Conservation (phyloP, 805 yeast species). For the Lipomyces kockii region DNA sequence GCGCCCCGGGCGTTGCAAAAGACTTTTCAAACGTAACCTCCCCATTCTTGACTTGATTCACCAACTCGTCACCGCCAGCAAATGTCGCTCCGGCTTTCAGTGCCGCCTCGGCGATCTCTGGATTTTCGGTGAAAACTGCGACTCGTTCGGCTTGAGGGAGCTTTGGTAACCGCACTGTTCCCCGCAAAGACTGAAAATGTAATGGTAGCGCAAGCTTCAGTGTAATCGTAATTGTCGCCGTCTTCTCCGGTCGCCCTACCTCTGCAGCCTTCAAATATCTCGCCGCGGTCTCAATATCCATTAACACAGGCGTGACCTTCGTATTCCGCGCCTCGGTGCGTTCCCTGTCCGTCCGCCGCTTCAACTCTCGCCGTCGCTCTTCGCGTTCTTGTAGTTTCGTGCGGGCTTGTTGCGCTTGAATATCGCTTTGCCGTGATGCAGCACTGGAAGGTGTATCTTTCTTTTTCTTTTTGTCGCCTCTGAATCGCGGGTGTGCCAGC, state of each 20-base stretch:
- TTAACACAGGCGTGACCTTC: conserved; percentile 62
- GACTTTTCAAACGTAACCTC: conserved; percentile 69
- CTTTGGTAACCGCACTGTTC: conserved; percentile 72
- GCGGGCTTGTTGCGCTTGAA: conserved; percentile 5
- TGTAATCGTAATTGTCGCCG: conserved; percentile 70
- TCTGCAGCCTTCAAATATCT: conserved; percentile 85
- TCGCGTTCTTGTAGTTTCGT: conserved; percentile 36
- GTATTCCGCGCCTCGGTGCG: conserved; percentile 50
- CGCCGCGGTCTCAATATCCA: conserved; percentile 65
- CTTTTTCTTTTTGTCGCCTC: conserved; percentile 5
- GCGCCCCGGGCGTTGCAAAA: conserved; percentile 84
- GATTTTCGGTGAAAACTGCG: conserved; percentile 68
- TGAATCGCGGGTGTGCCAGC: conserved; percentile 1
- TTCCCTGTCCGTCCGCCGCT: conserved; percentile 37
- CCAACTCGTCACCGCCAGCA: conserved; percentile 74
- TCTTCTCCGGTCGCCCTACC: conserved; percentile 78
- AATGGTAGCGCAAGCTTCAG: conserved; percentile 69
- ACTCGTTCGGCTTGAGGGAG: conserved; percentile 69
- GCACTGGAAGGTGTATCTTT: neutral
- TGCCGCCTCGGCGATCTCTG: conserved; percentile 58
- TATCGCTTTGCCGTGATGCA: conserved; percentile 1
- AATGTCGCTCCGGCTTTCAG: conserved; percentile 61
- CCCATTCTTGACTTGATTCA: conserved; percentile 64
- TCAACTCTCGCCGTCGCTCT: conserved; percentile 41
- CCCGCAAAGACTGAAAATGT: conserved; percentile 76